Base-by-base conservation (phyloP, 805 yeast species). In the Yamadazyma takamatsuzukensis region DNA sequence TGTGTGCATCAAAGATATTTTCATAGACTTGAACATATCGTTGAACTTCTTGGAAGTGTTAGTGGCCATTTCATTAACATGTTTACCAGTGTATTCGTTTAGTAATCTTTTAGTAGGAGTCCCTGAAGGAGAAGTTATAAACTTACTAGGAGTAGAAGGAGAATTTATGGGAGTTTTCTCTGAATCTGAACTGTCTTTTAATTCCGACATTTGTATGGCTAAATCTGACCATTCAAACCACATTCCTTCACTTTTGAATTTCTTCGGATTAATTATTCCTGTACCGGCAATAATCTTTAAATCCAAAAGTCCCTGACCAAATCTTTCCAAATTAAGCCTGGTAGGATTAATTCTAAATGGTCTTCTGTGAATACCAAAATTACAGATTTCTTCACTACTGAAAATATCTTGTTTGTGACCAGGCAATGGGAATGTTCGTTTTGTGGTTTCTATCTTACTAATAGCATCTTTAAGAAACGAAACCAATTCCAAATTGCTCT, bases 161-260 rank as follows among this genome's bases (percentile, higher is more conserved):
- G 30, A 17, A 18, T 4, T 29, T 12, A 11, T n/a, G 3, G 28
- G 22, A 3, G 30, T 21, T 4, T 11, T 9, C 5, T 28, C 19
- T 3, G 12, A 15, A n/a, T 18, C 16, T 6, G 36, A 25, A 18
- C 15, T 8, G 6, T 19, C 34, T 10, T 21, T 22, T 27, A 41
- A 47, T 10, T 32, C 39, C 5, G 53, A 39, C 3, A 48, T 37
- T 15, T 33, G 46, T 3, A 45, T 15, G 5, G 68, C 61, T 28
- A 51, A 36, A 15, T 59, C 65, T 1, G 66, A 47, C 71, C 71
- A 66, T 41, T 67, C 72, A 29, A 63, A 62, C 70, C 70, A 64
- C 64, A 62, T 55, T 3, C 60, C 61, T 34, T 64, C 69, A 34
- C 65, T 59, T 33, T 47, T 61, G 41, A 67, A 67, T 40, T 61